Base-by-base conservation (phyloP, 345 rosid genomes). In the Rubroshorea leprosula region DNA sequence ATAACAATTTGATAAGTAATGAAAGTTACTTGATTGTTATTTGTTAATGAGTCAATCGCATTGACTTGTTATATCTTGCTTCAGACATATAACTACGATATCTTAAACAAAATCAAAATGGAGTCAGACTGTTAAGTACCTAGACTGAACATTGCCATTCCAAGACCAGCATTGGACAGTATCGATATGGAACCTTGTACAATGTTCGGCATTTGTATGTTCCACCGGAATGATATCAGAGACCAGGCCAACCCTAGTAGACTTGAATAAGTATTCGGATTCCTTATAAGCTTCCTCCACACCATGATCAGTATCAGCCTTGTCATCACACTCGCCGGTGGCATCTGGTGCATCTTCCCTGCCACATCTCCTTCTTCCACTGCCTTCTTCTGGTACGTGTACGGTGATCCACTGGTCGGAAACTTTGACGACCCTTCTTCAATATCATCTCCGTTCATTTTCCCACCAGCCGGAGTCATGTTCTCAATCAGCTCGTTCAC, bases 131-230 rank as follows among this genome's bases (percentile, higher is more conserved):
- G n/a, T n/a, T n/a, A n/a, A n/a, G n/a, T 82, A 83, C 95, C 90
- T 55, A 87, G 79, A 74, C 90, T 87, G 71, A 87, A 87, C 90
- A 87, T 84, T 41, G 95, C 95, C 95, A 87, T 87, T 54, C 95
- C 95, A 7, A 87, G 79, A 57, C 95, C 95, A 0, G 95, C 85
- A 60, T 82, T 85, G 10, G 95, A 87, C 48, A 87, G 62, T 66
- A 87, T 80, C 6, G 89, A 68, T 49, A 87, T 82, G 21, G 95
- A 87, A 35, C 91, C 95, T 16, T 72, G 66, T 44, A 84, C 71
- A 19, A 87, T 80, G 10, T 79, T 62, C 20, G 95, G 95, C 91
- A 87, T 84, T 66, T 80, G 69, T 54, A 87, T 80, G 74, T 80
- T 64, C 86, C 86, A 87, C 77, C 90, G 82, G 78, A 61, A 85